phyloP scores from a whole-genome alignment of 805 yeast species.

The Wickerhamiella parazyma region DNA sequence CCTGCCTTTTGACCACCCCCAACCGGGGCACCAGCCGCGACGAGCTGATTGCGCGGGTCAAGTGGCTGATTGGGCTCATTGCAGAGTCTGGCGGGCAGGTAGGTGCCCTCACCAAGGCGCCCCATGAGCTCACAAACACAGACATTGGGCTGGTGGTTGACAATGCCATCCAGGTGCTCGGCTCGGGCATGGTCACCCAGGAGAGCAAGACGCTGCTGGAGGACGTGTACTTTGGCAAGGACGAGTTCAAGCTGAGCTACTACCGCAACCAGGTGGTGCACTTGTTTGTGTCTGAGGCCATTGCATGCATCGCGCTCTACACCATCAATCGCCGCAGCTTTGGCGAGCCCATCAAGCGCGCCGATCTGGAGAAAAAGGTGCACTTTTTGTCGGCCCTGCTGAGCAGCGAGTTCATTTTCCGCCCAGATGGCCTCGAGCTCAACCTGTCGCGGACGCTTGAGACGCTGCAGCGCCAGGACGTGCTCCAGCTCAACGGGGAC shows the following conservation, averaged over 20 bases:
- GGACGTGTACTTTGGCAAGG: slow-evolving; percentile 30
- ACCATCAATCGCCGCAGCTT: slow-evolving; percentile 19
- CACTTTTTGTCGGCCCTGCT: slow-evolving; percentile 27
- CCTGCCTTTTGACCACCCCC: slow-evolving; percentile 29
- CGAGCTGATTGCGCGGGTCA: slow-evolving; percentile 26
- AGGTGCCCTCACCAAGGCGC: slow-evolving; percentile 24
- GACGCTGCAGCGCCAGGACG: slow-evolving; percentile 22
- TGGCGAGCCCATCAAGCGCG: slow-evolving; percentile 16
- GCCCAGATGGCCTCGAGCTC: slow-evolving; percentile 25
- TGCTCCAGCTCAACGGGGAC: slow-evolving; percentile 19
- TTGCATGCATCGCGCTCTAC: slow-evolving; percentile 32
- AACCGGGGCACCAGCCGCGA: slow-evolving; percentile 29
- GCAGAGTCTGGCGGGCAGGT: slow-evolving; percentile 29
- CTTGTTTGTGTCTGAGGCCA: slow-evolving; percentile 38
- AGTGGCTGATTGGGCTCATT: slow-evolving; percentile 26
- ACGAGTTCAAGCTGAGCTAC: slow-evolving; percentile 41
- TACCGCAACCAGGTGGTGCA: slow-evolving; percentile 47
- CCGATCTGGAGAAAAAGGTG: slow-evolving; percentile 23
- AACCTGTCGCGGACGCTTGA: slow-evolving; percentile 24
- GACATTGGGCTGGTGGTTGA: slow-evolving; percentile 26
- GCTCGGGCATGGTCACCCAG: slow-evolving; percentile 26
- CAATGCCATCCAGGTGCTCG: slow-evolving; percentile 29
- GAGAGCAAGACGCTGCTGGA: slow-evolving; percentile 26
- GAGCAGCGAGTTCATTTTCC: slow-evolving; percentile 30
- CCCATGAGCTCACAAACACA: slow-evolving; percentile 14